Evolutionary conservation across 345 rosid genomes (phyloP), one percentile per base, ranked within the genome.

Genomic region (Moringa oleifera): DNA sequence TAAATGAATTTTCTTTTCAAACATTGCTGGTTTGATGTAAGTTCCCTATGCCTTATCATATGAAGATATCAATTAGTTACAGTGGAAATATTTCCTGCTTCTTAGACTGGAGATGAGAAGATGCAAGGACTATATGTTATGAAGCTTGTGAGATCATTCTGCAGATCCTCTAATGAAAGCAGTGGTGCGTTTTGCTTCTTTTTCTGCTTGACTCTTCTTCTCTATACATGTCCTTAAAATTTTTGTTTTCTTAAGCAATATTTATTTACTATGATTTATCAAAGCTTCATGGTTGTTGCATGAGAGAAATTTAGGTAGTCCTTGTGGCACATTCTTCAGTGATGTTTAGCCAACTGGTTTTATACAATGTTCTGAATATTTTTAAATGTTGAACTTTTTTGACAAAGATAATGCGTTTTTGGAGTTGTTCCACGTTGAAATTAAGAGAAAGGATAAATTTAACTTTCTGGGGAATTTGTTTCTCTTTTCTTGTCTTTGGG

Each of bases 71-170:
- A 11, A 5, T 33, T 33, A 33, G 11, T 41, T 41, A 41, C n/a
- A n/a, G n/a, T n/a, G n/a, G n/a, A n/a, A n/a, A n/a, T n/a, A 7
- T 41, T 41, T 4, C 17, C 13, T 73, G 59, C 53, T 74, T 79
- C 74, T 65, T 72, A 90, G 98, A 72, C 63, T 57, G 90, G 68
- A 19, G 86, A 86, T 59, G 90, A 92, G 73, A 88, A 80, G 71
- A 68, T 90, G 80, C 86, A 82, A 78, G 91, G 97, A 46, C 69
- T 86, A 51, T 73, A 86, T 65, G 66, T 84, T 54, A 83, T 88
- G 94, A 90, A 83, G 87, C 98, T 90, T 36, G 97, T 87, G 64
- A 83, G 97, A 69, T 93, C 96, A 67, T 93, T 90, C 58, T 81
- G 96, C 64, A 81, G 90, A 77, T 79, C 87, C 57, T 74, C 86